A percentile compares a stretch with the other conserved stretches of the same genome.
Evolutionary conservation across 2,329 filamentous ascomycete species (phyloP).

Genomic region (Rachicladosporium sp.): DNA sequence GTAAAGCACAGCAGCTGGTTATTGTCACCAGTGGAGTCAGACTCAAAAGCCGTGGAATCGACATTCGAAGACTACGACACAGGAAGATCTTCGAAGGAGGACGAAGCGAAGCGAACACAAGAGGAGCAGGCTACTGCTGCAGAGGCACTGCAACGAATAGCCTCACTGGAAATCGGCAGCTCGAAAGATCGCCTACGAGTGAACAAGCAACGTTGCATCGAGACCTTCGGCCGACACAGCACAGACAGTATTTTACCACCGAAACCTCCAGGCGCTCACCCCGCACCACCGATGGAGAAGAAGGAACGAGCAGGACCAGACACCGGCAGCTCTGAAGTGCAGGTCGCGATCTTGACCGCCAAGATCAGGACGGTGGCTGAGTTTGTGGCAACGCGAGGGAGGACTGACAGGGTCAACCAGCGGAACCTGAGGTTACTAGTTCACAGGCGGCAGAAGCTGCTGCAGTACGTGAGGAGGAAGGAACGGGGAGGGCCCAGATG

Average conservation of each 20-base stretch:
- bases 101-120: constrained; percentile 12
- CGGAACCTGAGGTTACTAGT: constrained; percentile 74
- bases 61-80: not conserved
- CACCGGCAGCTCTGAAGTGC: constrained; percentile 93
- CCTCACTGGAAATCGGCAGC: constrained; percentile 62
- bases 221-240: constrained; percentile 80
- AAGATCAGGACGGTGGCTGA: constrained; percentile 81
- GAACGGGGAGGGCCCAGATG: constrained; percentile 86
- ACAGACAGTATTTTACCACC: constrained; percentile 62
- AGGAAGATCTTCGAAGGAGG: too few species aligned
- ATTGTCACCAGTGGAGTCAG: constrained; percentile 41
- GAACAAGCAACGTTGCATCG: constrained; percentile 74
- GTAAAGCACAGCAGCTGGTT: constrained; percentile 57
- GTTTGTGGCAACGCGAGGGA: constrained; percentile 55
- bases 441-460: constrained; percentile 76
- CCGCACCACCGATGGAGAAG: constrained; percentile 30
- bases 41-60: not conserved
- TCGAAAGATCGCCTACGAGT: constrained; percentile 66
- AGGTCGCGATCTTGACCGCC: constrained; percentile 85
- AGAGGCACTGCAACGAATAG: constrained; percentile 68
- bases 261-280: constrained; percentile 36
- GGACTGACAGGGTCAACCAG: constrained; percentile 90
- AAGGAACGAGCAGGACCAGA: constrained; percentile 68
- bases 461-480: constrained; percentile 76
- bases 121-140: constrained; percentile 49